Evolutionary conservation across 1,284 basidiomycete genomes (phyloP), one percentile per base, ranked within the genome.

Genomic region (Inonotus obliquus): DNA sequence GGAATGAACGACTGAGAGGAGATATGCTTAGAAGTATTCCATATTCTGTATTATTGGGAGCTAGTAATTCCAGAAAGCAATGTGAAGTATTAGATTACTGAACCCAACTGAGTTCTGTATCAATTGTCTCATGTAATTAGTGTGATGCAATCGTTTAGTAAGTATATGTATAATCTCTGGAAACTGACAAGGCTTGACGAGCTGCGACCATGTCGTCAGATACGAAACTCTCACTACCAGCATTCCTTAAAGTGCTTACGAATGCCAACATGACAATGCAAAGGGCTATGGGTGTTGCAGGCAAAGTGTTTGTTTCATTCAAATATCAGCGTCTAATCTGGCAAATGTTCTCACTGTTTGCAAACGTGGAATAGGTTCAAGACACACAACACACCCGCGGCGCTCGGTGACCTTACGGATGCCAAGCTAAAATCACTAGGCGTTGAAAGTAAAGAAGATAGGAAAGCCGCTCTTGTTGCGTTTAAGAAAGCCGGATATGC

Each of bases 261-360:
- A 76, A 73, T 49, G 82, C 84, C 63, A 80, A 81, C 63, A 76
- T 94, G 1, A 76, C 88, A 2, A 81, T 91, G 69, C 72, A 82
- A 49, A 86, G 87, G 63, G 92, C 92, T 0, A 95, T 96, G 82
- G 73, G 76, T 2, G 73, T 91, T 37, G 85, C 92, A 47, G 81
- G 83, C 51, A 92, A 92, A 79, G 82, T 93, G 91, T 94, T 60
- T 67, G 84, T 35, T 94, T 60, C 67, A 84, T 35, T 75, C 65
- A 10, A 23, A 49, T 37, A 32, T 27, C 27, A 21, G n/a, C 38
- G 38, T 44, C 17, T 14, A 7, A 21, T 14, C 13, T 17, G 13
- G 51, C 19, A 13, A 17, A 35, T 44, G 7, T 14, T 44, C 61
- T 54, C 49, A 52, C 54, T 63, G 39, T 45, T 44, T 56, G 52